Evolutionary conservation across 164 flowering plant genomes (phyloP), one percentile per base, ranked within the genome.

Genomic region (Vitis labrusca): DNA sequence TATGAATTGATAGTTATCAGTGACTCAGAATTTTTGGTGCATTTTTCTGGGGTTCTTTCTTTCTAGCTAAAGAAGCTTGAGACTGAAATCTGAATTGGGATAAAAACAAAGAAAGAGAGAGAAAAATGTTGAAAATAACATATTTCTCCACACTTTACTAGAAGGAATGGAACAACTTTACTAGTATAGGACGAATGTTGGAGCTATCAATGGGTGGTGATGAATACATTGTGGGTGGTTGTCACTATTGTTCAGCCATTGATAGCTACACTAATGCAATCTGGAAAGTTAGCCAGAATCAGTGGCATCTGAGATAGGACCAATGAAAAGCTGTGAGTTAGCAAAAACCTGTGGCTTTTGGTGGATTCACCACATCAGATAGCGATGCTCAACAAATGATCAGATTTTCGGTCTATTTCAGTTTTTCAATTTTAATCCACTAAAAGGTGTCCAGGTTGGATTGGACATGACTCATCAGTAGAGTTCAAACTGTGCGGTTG

Each of bases 301-400:
- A 23, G 27, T 23, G 27, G 27, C 27, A 23, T 23, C 2, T 23
- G 6, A 37, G 44, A 3, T 37, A 37, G 44, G 44, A 37, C 44
- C 44, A 37, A 37, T 37, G 15, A 51, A 53, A 53, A 29, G 53
- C 15, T 37, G 15, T 30, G 2, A 10, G 64, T 15, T 68, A 44
- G 68, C 71, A 58, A 27, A 60, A 75, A 11, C 47, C 9, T 63
- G 74, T 75, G 68, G 68, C 44, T 8, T 32, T 10, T 10, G 67
- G 57, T 67, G 44, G 44, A 37, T 37, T 37, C 44, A 37, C 32
- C 10, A 51, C 49, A 63, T 10, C 66, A 50, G 73, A 57, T 11
- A 64, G 65, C 64, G 69, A 69, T 47, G 61, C 66, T 50, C 55
- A 62, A 52, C 27, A 19, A 59, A 51, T 15, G 63, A 66, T 73